Percentiles rank a stretch among this genome's conserved stretches.
These are phyloP conservation scores for Collybiopsis confluens DNA, from an alignment of 768 basidiomycete species.

Conservation along the genomic window DNA sequence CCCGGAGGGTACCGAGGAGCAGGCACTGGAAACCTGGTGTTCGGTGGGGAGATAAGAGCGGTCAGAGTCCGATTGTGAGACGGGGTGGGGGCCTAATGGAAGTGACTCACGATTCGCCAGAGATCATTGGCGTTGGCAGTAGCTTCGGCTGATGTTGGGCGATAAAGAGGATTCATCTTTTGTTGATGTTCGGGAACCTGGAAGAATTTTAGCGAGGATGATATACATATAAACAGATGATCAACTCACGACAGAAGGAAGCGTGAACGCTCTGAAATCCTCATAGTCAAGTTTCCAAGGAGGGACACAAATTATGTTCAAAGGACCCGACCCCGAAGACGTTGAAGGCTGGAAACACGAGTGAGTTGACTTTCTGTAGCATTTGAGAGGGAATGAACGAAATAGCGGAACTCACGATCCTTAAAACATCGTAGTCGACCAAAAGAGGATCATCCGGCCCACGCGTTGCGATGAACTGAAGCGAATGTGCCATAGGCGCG, in stretches of 20 bases:
- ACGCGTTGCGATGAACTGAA: neutral
- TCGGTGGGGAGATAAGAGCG: no score
- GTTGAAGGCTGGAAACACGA: neutral
- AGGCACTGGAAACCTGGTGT: neutral
- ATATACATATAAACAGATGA: neutral
- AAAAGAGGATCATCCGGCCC: neutral
- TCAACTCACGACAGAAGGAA: neutral
- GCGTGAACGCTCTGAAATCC: neutral
- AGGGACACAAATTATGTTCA: neutral
- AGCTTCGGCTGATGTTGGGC: no score
- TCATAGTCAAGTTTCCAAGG: neutral
- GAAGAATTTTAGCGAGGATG: neutral
- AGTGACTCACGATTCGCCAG: neutral
- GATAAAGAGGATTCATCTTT: no score
- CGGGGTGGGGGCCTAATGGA: no score
- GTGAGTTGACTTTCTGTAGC: neutral
- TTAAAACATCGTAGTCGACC: neutral
- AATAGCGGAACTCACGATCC: constrained; percentile 4
- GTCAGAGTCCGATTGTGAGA: no score
- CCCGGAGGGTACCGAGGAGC: no score
- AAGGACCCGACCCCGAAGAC: neutral
- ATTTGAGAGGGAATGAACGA: no score
- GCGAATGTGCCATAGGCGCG: neutral
- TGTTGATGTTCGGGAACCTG: neutral
- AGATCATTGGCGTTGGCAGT: neutral